Percentiles rank a stretch among this genome's conserved stretches.
phyloP scores from a whole-genome alignment of 2,329 filamentous ascomycete genomes.

The Akanthomyces dipterigenus region DNA sequence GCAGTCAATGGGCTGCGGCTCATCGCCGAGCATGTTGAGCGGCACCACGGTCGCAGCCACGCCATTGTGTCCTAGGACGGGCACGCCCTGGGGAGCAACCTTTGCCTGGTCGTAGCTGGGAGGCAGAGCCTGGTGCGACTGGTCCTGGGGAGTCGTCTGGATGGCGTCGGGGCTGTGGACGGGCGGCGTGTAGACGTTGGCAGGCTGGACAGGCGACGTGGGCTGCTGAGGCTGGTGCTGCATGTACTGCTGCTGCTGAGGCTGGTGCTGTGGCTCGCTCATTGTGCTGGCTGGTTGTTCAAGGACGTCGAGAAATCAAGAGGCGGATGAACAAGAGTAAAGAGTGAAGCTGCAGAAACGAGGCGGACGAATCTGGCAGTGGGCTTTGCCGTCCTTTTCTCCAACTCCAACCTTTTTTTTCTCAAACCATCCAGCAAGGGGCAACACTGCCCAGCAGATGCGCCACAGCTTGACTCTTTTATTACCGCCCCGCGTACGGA shows the following conservation, averaged over 20 bases:
- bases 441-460: background rate
- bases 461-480: background rate
- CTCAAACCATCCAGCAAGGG: background rate
- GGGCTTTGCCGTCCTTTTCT: background rate
- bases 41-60: conserved; percentile 15
- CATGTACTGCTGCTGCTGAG: conserved; percentile 2
- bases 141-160: background rate
- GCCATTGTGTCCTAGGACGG: background rate
- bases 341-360: background rate
- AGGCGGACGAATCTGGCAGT: background rate
- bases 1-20: conserved; percentile 24
- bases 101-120: conserved; percentile 11
- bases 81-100: background rate
- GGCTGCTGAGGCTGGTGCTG: background rate
- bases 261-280: conserved; percentile 2
- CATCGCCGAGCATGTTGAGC: conserved; percentile 19
- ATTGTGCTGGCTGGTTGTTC: background rate
- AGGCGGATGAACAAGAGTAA: background rate
- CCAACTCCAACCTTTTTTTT: background rate
- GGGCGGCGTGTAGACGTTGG: conserved; percentile 9
- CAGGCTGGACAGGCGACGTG: background rate
- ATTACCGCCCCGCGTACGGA: background rate
- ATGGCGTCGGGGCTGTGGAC: conserved; percentile 1
- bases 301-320: background rate
- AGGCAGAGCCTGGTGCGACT: conserved; percentile 5